Conservation (phyloP, 1,284 basidiomycete species). For the Moniliophthora roreri region DNA sequence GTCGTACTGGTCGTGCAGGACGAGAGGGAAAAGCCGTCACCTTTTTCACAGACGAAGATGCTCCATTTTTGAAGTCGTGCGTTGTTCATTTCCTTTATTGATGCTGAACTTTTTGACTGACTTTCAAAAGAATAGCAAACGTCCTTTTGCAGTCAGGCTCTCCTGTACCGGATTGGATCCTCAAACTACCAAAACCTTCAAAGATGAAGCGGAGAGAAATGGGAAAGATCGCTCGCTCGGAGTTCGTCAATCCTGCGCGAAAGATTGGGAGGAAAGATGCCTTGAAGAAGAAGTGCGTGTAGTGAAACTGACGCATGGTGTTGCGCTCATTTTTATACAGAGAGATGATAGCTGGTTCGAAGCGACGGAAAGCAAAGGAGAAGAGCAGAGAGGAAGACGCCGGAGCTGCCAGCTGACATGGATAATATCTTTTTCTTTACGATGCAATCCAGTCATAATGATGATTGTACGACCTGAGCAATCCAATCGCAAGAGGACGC, state of each 20-base stretch:
- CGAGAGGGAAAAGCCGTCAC: constrained; percentile 91
- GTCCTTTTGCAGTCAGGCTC: constrained; percentile 91
- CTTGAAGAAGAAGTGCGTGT: constrained; percentile 65
- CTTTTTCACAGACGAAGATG: constrained; percentile 95
- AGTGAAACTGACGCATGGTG: background rate
- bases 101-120: constrained; percentile 16
- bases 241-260: constrained; percentile 72
- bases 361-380: constrained; percentile 49
- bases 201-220: constrained; percentile 86
- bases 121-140: constrained; percentile 80
- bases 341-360: constrained; percentile 75
- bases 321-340: constrained; percentile 33
- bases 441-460: too few relatives aligned
- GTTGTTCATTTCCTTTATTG: constrained; percentile 24
- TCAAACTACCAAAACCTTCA: constrained; percentile 83
- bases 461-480: too few relatives aligned
- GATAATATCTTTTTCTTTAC: too few relatives aligned
- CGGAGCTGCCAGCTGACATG: constrained; percentile 10
- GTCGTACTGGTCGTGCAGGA: constrained; percentile 93
- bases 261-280: constrained; percentile 72
- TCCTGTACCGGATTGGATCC: constrained; percentile 87
- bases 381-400: constrained; percentile 8
- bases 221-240: constrained; percentile 81
- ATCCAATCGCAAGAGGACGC: too few relatives aligned
- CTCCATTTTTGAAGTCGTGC: constrained; percentile 87